phyloP scores from a whole-genome alignment of 2,329 filamentous ascomycete genomes.

The Ophiocordyceps polyrhachis-furcata region DNA sequence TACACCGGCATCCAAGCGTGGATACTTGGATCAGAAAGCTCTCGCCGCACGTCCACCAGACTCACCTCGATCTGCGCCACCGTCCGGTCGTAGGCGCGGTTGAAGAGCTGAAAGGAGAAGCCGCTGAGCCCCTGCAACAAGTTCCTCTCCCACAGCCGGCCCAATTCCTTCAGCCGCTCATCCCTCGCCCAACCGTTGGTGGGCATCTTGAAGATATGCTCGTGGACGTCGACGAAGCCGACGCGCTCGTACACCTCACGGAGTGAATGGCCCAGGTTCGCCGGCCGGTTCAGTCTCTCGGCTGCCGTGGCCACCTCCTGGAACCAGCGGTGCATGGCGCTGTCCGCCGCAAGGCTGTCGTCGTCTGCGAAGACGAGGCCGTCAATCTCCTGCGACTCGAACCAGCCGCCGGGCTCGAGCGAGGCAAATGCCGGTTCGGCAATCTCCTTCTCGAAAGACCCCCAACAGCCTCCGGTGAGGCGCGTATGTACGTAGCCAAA shows the following conservation, averaged over 20 bases:
- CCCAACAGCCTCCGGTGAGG: constrained; percentile 29
- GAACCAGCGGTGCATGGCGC: constrained; percentile 20
- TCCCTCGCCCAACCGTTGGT: constrained; percentile 34
- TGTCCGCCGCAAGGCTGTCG: constrained; percentile 19
- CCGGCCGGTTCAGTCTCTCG: constrained; percentile 16
- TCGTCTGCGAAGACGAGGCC: constrained; percentile 23
- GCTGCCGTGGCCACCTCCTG: constrained; percentile 21
- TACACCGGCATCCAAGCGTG: constrained; percentile 31
- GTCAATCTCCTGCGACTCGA: constrained; percentile 33
- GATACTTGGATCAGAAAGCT: constrained; percentile 24
- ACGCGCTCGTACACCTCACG: constrained; percentile 22
- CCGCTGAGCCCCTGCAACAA: constrained; percentile 24
- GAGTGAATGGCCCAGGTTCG: constrained; percentile 15
- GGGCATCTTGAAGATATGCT: constrained; percentile 33
- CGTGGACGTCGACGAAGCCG: constrained; percentile 35
- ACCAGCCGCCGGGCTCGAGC: constrained; percentile 32
- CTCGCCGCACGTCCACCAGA: constrained; percentile 28
- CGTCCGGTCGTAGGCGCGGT: constrained; percentile 20
- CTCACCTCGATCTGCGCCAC: constrained; percentile 30
- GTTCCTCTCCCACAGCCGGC: constrained; percentile 25
- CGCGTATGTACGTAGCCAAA: constrained; percentile 29
- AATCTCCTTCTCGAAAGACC: constrained; percentile 26
- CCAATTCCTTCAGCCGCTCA: constrained; percentile 21
- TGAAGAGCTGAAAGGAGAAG: constrained; percentile 22
- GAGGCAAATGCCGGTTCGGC: constrained; percentile 32